Base-by-base conservation (phyloP, 208 protist genomes). In the Leishmania aethiopica region DNA sequence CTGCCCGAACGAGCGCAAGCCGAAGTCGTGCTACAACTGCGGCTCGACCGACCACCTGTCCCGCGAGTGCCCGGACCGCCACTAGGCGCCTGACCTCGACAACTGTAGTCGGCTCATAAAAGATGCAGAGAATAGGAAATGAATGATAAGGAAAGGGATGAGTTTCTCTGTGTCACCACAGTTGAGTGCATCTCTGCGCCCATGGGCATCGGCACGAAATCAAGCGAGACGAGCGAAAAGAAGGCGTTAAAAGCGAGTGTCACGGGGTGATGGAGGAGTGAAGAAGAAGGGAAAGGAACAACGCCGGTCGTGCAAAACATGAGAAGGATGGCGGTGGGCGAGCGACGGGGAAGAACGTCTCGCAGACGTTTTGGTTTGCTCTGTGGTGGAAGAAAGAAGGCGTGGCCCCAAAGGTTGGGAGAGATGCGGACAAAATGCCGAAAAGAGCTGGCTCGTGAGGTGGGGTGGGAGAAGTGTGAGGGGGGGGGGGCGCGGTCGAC, bases 1-100 rank as follows among this genome's bases (percentile, higher is more conserved):
- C 55, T 95, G 92, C 90, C 89, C 89, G 47, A 88, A 77, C 59
- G 88, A 87, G 78, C 83, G 86, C 83, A 82, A 85, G 84, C 78
- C 79, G 10, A 79, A 87, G 83, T 78, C 83, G 42, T 96, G 94
- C 89, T 92, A 94, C 90, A 88, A 89, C 83, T 97, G 94, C 84
- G 89, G 90, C 55, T 64, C 94, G 79, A 83, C 91, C n/a, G 95
- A 93, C 64, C 95, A 97, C 88, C 73, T 92, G 75, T 86, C 81
- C 53, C 88, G 90, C 87, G 88, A 95, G 49, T 95, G 92, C 89
- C 92, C 86, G 82, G 90, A 85, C 72, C 74, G 79, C 81, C 62
- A 93, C 80, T 80, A 84, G 79, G 79, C 57, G 13, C 19, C 51
- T 71, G 25, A 11, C 62, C 28, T 17, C 28, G 32, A 19, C 3